Conservation (phyloP, 2,329 filamentous ascomycete species). For the Phoma sp. region DNA sequence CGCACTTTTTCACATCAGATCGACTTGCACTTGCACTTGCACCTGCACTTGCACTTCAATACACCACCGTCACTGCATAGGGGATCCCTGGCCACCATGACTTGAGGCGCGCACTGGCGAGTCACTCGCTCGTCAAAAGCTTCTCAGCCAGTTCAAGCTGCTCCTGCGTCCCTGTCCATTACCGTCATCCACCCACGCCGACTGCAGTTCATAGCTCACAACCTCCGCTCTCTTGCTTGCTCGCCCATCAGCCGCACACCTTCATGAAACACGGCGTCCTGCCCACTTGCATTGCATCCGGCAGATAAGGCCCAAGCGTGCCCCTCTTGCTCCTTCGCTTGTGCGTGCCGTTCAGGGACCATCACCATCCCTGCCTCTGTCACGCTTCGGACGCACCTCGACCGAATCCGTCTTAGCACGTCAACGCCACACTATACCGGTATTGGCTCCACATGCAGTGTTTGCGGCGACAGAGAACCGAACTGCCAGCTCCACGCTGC, state of each 20-base stretch:
- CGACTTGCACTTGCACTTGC: slow-evolving; percentile 5
- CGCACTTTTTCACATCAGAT: slow-evolving; percentile 5
- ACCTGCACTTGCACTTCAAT: background rate
- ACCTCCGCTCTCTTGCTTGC: background rate
- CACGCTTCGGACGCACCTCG: slow-evolving; percentile 4
- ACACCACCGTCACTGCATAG: background rate
- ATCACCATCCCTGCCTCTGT: slow-evolving; percentile 4
- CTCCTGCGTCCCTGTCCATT: background rate
- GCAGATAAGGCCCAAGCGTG: slow-evolving; percentile 1
- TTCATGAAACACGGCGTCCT: slow-evolving; percentile 10
- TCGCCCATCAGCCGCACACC: slow-evolving; percentile 16
- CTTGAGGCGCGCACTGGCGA: background rate
- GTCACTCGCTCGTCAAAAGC: slow-evolving; percentile 1
- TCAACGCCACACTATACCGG: slow-evolving; percentile 4
- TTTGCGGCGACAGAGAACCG: background rate
- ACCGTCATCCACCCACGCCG: too few relatives aligned
- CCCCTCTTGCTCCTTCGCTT: slow-evolving; percentile 9
- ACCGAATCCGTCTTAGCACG: slow-evolving; percentile 1
- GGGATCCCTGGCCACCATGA: slow-evolving; percentile 1
- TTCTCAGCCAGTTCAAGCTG: slow-evolving; percentile 4
- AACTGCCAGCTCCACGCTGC: slow-evolving; percentile 7
- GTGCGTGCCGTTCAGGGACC: slow-evolving; percentile 5
- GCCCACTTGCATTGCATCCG: background rate
- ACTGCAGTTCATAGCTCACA: background rate
- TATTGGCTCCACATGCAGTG: slow-evolving; percentile 14